A percentile compares a stretch with the other conserved stretches of the same genome.
phyloP scores from a whole-genome alignment of 1,284 basidiomycete species.

The Chondrostereum purpureum region DNA sequence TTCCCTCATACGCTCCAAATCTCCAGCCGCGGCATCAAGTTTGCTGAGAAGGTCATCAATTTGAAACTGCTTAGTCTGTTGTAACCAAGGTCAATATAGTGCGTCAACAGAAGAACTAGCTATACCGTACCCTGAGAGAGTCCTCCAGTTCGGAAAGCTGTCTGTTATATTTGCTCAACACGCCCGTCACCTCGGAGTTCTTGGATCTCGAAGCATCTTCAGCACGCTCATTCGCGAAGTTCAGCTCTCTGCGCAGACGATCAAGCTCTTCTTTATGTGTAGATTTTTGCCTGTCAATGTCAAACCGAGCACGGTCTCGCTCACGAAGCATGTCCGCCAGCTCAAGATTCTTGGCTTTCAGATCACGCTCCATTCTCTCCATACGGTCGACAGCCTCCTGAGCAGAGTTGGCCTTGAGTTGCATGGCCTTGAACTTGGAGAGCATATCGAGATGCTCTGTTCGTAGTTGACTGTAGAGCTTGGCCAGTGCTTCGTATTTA shows the following conservation, averaged over 20 bases:
- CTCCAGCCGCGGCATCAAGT: constrained; percentile 68
- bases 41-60: constrained; percentile 86
- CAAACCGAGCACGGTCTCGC: constrained; percentile 92
- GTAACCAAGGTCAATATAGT: constrained; percentile 1
- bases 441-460: constrained; percentile 98
- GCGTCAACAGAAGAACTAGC: constrained; percentile 1
- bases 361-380: constrained; percentile 98
- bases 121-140: constrained; percentile 68
- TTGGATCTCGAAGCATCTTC: constrained; percentile 91
- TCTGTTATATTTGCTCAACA: constrained; percentile 92
- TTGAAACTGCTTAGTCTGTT: constrained; percentile 85
- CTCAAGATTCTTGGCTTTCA: constrained; percentile 98
- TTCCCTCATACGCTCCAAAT: constrained; percentile 78
- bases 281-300: constrained; percentile 92
- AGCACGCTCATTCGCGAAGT: constrained; percentile 96
- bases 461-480: constrained; percentile 96
- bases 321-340: constrained; percentile 99
- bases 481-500: constrained; percentile 98
- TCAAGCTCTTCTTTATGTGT: constrained; percentile 96
- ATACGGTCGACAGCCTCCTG: constrained; percentile 99
- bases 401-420: constrained; percentile 96
- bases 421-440: constrained; percentile 94
- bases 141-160: constrained; percentile 95
- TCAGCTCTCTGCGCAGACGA: constrained; percentile 86
- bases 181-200: constrained; percentile 85